phyloP scores from a whole-genome alignment of 2,329 filamentous ascomycete genomes.

The Rutstroemia sydowiana region DNA sequence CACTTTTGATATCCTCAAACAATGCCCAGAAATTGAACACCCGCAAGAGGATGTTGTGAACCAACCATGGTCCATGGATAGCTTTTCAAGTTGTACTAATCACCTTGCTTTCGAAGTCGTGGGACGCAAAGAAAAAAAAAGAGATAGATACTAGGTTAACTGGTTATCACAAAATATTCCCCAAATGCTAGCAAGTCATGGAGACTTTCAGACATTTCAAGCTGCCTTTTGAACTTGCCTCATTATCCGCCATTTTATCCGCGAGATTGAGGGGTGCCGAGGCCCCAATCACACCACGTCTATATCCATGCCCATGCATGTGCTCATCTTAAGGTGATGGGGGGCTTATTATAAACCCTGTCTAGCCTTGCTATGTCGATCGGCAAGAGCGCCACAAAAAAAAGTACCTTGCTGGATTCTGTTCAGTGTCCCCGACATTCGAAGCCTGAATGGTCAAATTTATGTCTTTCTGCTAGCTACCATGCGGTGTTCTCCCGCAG shows the following conservation, averaged over 20 bases:
- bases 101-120: slow-evolving; percentile 5
- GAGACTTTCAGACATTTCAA: slow-evolving; percentile 2
- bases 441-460: slow-evolving; percentile 5
- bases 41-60: slow-evolving; percentile 4
- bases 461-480: slow-evolving; percentile 4
- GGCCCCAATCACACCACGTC: slow-evolving; percentile 8
- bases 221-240: slow-evolving; percentile 8
- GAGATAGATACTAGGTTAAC: neutral
- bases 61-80: slow-evolving; percentile 1
- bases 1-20: slow-evolving; percentile 7
- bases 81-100: neutral
- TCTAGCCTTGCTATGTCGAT: slow-evolving; percentile 6
- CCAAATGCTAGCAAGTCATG: neutral
- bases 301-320: slow-evolving; percentile 9
- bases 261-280: slow-evolving; percentile 12
- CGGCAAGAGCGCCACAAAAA: slow-evolving; percentile 10
- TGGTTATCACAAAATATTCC: neutral
- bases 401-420: slow-evolving; percentile 9
- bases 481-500: slow-evolving; percentile 10
- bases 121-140: neutral
- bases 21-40: slow-evolving; percentile 5
- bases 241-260: slow-evolving; percentile 12
- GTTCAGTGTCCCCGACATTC: neutral
- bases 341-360: slow-evolving; percentile 5
- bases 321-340: slow-evolving; percentile 12